Conservation (phyloP, 179 eudicot species). For the Corrigiola litoralis region DNA sequence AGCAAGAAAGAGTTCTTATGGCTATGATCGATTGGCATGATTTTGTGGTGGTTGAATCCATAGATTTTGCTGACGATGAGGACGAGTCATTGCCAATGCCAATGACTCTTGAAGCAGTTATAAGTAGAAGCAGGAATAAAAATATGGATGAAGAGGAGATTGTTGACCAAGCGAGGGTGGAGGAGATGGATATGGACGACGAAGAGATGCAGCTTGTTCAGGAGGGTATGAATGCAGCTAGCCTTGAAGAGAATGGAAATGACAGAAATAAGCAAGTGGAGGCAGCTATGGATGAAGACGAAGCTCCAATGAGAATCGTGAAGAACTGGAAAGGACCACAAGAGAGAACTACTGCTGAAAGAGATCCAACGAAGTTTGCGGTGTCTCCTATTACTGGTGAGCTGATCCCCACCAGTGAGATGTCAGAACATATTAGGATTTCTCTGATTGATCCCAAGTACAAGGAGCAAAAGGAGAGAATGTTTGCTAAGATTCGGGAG, state of each 20-base stretch:
- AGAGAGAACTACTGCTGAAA: conserved; percentile 73
- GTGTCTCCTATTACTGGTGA: conserved; percentile 93
- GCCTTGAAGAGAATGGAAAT: conserved; percentile 65
- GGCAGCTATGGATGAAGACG: conserved; percentile 54
- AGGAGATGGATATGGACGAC: conserved; percentile 97
- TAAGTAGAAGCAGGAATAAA: conserved; percentile 84
- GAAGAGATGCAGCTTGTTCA: conserved; percentile 93
- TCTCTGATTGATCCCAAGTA: conserved; percentile 95
- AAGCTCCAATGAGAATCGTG: conserved; percentile 86
- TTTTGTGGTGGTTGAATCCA: conserved; percentile 82
- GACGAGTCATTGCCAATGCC: conserved; percentile 91
- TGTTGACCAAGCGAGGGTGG: conserved; percentile 82
- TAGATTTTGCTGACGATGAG: conserved; percentile 89
- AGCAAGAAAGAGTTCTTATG: conserved; percentile 88
- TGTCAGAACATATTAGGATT: conserved; percentile 97
- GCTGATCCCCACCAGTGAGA: conserved; percentile 73
- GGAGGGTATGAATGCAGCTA: conserved; percentile 91
- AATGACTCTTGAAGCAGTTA: conserved; percentile 94
- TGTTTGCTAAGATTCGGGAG: conserved; percentile 96
- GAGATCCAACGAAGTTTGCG: conserved; percentile 69
- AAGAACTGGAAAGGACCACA: conserved; percentile 96
- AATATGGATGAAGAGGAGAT: conserved; percentile 59
- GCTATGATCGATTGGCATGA: conserved; percentile 99
- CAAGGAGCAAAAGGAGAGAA: conserved; percentile 95
- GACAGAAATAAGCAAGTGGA: conserved; percentile 35